Conservation (phyloP, 2,329 filamentous ascomycete genomes). For the Alternaria angustiovoidea region DNA sequence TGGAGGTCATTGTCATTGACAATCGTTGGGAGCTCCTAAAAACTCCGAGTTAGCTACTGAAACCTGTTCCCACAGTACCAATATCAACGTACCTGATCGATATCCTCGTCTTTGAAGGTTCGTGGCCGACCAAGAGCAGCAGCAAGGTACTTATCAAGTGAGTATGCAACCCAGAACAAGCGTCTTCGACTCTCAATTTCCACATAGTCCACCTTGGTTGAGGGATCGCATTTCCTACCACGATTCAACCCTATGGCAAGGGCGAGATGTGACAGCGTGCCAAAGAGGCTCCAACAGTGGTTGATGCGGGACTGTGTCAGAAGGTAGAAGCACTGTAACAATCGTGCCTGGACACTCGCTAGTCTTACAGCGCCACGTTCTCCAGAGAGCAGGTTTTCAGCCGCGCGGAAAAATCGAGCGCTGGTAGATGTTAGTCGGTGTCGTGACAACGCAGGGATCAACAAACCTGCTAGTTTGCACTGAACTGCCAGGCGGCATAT, state of each 20-base stretch:
- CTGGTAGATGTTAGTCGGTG: conserved; percentile 19
- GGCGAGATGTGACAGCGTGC: conserved; percentile 63
- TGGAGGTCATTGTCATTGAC: conserved; percentile 47
- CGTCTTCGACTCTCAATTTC: conserved; percentile 63
- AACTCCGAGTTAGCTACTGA: not conserved
- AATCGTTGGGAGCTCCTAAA: conserved; percentile 47
- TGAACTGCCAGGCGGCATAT: conserved; percentile 46
- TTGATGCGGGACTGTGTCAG: conserved; percentile 67
- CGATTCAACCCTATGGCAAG: conserved; percentile 58
- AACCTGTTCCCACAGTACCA: not conserved
- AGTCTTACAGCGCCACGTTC: conserved; percentile 64
- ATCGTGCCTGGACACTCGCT: conserved; percentile 65
- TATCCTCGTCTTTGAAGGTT: conserved; percentile 69
- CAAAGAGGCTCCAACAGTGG: conserved; percentile 68
- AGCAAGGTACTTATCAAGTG: conserved; percentile 68
- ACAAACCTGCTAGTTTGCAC: conserved; percentile 37
- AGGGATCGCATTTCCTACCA: conserved; percentile 43
- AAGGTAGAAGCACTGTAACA: conserved; percentile 67
- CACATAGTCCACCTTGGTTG: conserved; percentile 54
- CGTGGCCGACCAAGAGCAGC: conserved; percentile 69
- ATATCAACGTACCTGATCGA: conserved; percentile 63
- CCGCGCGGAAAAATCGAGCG: conserved; percentile 55
- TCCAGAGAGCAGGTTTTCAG: conserved; percentile 55
- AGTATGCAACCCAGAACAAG: conserved; percentile 70
- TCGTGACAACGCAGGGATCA: not conserved